Base-by-base conservation (phyloP, 768 basidiomycete genomes). In the Boletales sp. region DNA sequence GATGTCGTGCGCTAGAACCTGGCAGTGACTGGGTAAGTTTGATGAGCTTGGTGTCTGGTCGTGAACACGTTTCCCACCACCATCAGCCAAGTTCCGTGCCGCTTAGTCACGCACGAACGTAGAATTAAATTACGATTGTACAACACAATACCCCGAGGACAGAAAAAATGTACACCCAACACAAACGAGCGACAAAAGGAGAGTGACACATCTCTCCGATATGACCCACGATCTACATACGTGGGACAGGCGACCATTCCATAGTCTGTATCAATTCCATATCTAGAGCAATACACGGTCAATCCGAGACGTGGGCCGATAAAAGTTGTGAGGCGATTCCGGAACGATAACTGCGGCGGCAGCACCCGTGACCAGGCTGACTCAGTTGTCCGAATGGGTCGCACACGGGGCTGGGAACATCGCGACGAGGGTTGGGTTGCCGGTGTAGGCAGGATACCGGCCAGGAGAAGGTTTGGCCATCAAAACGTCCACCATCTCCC, bases 401-500 rank as follows among this genome's bases (percentile, higher is more conserved):
- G 38, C 37, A 32, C 12, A 18, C 42, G 14, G 34, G 47, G 41
- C 17, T 17, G 39, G 42, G 19, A 50, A 48, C 36, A 48, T 48
- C 31, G 17, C 13, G 48, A 44, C 48, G 37, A 52, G 35, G 41
- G 42, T 44, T 52, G 40, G n/a, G n/a, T 49, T 52, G 42, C 50
- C 52, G 32, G 19, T 30, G 35, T 41, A 45, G 21, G 36, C 53
- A 51, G 43, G 15, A 52, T 30, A 38, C 48, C 32, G 35, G 46
- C 53, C 32, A n/a, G 30, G 21, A 32, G 27, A 32, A 19, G 3
- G 21, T 4, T 21, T 4, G 17, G 24, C 19, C 24, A 41, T 63
- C 50, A 67, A 47, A 67, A 69, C 47, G 58, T 49, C 65, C 65
- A 67, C 65, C 65, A 67, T 47, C 54, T 69, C 54, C 67, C 67